phyloP scores from a whole-genome alignment of 2,329 filamentous ascomycete species.

The Chaetomium strumarium region DNA sequence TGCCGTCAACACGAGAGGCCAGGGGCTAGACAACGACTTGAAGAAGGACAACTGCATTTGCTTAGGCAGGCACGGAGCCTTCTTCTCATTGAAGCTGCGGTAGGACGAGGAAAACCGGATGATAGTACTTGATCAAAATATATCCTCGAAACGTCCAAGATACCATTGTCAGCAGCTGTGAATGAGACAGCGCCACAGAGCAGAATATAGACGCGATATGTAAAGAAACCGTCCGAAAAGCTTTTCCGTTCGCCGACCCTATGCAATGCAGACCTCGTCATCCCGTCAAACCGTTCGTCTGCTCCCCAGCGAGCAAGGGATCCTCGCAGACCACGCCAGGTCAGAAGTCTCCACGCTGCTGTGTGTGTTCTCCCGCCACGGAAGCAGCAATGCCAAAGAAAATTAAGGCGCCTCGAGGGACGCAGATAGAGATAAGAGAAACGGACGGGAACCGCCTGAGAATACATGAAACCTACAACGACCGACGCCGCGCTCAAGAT shows the following conservation, averaged over 20 bases:
- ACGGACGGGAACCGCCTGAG: conserved; percentile 8
- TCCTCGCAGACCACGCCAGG: conserved; percentile 40
- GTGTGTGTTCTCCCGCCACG: conserved; percentile 2
- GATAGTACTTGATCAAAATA: neutral
- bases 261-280: conserved; percentile 50
- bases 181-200: neutral
- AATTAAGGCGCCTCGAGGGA: neutral
- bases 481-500: conserved; percentile 18
- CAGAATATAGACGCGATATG: neutral
- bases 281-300: conserved; percentile 39
- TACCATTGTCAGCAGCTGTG: conserved; percentile 10
- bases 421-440: neutral
- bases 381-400: conserved; percentile 3
- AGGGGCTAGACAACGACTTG: too few relatives aligned
- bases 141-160: conserved; percentile 1
- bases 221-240: conserved; percentile 23
- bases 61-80: too few relatives aligned
- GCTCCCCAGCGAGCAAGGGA: conserved; percentile 30
- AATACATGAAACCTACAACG: conserved; percentile 13
- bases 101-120: too few relatives aligned
- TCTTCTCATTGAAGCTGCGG: too few relatives aligned
- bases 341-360: conserved; percentile 41
- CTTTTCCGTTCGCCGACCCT: conserved; percentile 41
- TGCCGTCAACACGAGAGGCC: too few relatives aligned
- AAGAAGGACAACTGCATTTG: too few relatives aligned